Evolutionary conservation across 1,284 basidiomycete species (phyloP).

Genomic region (Lignosus rhinocerotis): DNA sequence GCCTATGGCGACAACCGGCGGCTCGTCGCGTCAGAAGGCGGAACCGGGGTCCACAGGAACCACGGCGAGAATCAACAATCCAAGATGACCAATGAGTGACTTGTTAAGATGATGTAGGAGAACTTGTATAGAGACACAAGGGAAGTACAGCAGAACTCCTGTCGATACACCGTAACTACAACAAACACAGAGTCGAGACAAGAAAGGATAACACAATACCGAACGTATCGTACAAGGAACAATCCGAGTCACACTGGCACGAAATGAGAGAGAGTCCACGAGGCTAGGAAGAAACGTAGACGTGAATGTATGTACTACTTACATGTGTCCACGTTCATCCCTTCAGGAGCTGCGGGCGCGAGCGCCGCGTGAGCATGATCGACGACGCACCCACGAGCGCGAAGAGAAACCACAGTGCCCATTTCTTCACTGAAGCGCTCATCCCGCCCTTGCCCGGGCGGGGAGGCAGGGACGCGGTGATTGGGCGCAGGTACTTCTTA

Average conservation of each 20-base stretch:
- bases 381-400: slow-evolving; percentile 24
- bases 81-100: too few species aligned
- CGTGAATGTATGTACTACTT: background rate
- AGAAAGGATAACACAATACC: too few species aligned
- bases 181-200: too few species aligned
- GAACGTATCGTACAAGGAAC: too few species aligned
- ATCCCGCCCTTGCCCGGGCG: slow-evolving; percentile 33
- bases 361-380: slow-evolving; percentile 24
- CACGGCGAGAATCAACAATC: too few species aligned
- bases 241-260: too few species aligned
- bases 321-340: background rate
- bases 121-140: too few species aligned
- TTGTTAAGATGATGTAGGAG: too few species aligned
- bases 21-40: background rate
- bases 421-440: slow-evolving; percentile 21
- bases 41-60: too few species aligned
- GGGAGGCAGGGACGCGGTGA: slow-evolving; percentile 32
- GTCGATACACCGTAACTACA: too few species aligned
- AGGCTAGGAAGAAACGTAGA: background rate
- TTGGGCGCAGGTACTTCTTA: slow-evolving; percentile 6
- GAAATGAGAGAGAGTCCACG: background rate
- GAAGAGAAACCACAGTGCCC: slow-evolving; percentile 27
- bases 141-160: too few species aligned
- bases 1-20: slow-evolving; percentile 16
- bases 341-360: slow-evolving; percentile 13